Evolutionary conservation across 140 eudicot genomes (phyloP), one percentile per base, ranked within the genome.

Genomic region (Cichorium intybus): DNA sequence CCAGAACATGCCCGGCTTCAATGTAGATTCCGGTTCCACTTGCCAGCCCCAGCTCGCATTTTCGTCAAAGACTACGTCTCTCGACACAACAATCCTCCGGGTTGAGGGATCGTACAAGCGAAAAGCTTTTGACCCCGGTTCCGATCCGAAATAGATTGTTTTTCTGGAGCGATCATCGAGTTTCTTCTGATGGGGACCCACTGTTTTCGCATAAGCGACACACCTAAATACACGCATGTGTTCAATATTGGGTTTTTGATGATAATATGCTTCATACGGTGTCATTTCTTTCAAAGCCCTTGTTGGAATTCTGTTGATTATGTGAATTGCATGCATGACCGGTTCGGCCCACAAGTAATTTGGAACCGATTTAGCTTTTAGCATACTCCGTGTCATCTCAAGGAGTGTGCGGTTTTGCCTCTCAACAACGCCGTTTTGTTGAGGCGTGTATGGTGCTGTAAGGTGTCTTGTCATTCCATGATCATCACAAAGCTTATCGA

Each of bases 401-500:
- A 55, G 22, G 3, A 55, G 20, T 1, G 60, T 55, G 5, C 37
- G 12, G 22, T 55, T 55, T 15, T 21, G 35, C 20, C 60, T 11
- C 21, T 55, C 60, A 11, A 55, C 60, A 1, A 26, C 60, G 37
- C 39, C 60, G 22, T 55, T 55, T 55, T 53, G 34, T 7, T 53
- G 59, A 1, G 59, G 59, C 3, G 59, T 7, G n/a, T 53, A 53
- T 8, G 59, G 59, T 10, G 59, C 33, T 5, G 34, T 53, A 24
- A 53, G 15, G 31, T 53, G 18, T 21, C 34, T 23, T 4, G 7
- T 17, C 5, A 53, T 53, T 2, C 33, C 59, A 50, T 11, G 41
- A 45, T 14, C 47, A n/a, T n/a, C n/a, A n/a, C n/a, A n/a, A n/a
- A n/a, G n/a, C n/a, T n/a, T n/a, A n/a, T n/a, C n/a, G n/a, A n/a